phyloP scores from a whole-genome alignment of 2,329 filamentous ascomycete species.

The Microthyrium microscopicum region DNA sequence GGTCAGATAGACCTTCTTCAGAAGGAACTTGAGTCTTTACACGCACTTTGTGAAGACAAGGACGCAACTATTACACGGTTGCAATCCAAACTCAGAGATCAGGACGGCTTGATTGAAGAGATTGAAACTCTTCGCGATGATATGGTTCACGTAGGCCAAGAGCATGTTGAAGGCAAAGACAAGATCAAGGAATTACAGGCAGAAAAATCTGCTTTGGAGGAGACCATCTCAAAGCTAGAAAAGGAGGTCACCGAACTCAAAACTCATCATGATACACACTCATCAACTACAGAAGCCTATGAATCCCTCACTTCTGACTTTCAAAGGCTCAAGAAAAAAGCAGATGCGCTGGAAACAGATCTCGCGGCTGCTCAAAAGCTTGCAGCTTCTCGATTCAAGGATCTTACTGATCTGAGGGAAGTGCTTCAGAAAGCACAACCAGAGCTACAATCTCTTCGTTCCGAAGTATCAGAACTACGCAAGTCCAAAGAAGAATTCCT shows the following conservation, averaged over 20 bases:
- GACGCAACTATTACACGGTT: conserved; percentile 58
- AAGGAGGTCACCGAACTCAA: conserved; percentile 47
- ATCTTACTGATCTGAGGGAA: conserved; percentile 64
- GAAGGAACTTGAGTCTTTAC: conserved; percentile 13
- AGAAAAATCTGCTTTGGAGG: conserved; percentile 50
- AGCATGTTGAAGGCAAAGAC: conserved; percentile 71
- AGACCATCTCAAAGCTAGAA: conserved; percentile 51
- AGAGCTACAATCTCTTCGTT: conserved; percentile 62
- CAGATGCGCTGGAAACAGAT: conserved; percentile 59
- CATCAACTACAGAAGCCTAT: conserved; percentile 33
- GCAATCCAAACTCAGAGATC: conserved; percentile 53
- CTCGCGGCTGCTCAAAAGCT: conserved; percentile 73
- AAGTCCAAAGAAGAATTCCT: conserved; percentile 58
- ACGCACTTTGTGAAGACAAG: conserved; percentile 32
- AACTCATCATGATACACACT: conserved; percentile 27
- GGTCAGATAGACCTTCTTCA: conserved; percentile 18
- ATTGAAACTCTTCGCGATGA: conserved; percentile 72
- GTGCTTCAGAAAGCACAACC: conserved; percentile 72
- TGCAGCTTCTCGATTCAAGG: conserved; percentile 74
- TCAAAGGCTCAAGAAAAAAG: conserved; percentile 54
- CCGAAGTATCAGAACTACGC: conserved; percentile 62
- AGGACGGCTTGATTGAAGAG: conserved; percentile 67
- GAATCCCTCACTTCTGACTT: conserved; percentile 46
- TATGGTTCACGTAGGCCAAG: conserved; percentile 60
- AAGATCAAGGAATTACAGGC: conserved; percentile 50